Evolutionary conservation across 2,329 filamentous ascomycete genomes (phyloP), one percentile per base, ranked within the genome.

Genomic region (Incumbomyces delicatus): DNA sequence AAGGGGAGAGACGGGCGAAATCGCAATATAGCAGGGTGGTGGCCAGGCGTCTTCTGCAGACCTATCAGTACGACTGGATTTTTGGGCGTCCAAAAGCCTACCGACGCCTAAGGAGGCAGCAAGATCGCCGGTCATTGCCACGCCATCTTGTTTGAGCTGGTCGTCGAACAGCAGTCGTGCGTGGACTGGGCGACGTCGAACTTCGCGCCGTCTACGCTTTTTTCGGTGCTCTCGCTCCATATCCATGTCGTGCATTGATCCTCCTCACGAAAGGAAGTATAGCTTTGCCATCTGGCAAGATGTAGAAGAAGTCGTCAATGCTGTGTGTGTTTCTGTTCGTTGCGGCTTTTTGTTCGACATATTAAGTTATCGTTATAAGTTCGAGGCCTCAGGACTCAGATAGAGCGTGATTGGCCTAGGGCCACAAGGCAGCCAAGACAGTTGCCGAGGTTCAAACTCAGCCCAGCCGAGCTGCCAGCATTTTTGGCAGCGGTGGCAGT

Each of bases 101-200:
- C 75, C 60, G 71, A 58, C 55, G 60, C 57, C 78, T 43, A 96
- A 75, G 60, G 94, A 85, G 39, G 76, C 72, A 59, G 89, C 87
- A 43, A 98, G 74, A 64, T 95, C 87, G 58, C 87, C 83, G 11
- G 90, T 95, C 44, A 96, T 67, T 53, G 92, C 77, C 53, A 88
- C 92, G 51, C 89, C 76, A 61, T 95, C 87, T 44, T 86, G 87
- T 66, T 83, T 86, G 58, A 94, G 74, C 63, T 85, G 83, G 61
- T 88, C 85, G 65, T 95, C 88, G 47, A 95, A 78, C 32, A 94
- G 76, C 42, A 96, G 73, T 48, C 85, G 81, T 47, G 87, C 89
- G 49, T 85, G 76, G 49, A 94, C 74, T 36, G 89, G 70, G 46
- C 69, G 64, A 47, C 70, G 66, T 54, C 69, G 63, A 12, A 60